Conservation (phyloP, 1,284 basidiomycete species). For the Ceratobasidium sp. region DNA sequence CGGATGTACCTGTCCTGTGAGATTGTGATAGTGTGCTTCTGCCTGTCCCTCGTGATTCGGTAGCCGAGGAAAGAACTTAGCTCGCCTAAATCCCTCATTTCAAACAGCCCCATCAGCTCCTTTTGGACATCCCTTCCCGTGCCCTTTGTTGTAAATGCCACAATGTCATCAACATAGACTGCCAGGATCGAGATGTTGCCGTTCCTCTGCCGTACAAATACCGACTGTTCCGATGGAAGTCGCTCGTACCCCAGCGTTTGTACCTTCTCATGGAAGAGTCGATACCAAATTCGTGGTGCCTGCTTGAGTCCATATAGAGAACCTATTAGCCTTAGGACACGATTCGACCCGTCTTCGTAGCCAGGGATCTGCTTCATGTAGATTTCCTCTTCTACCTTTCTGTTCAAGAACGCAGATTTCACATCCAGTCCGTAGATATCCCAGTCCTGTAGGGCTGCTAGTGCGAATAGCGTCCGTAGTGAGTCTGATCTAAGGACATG, state of each 20-base stretch:
- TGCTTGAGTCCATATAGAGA: slow-evolving; percentile 14
- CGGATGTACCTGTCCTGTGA: too few relatives aligned
- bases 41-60: too few relatives aligned
- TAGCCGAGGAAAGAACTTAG: too few relatives aligned
- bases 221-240: background rate
- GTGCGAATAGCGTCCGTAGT: background rate
- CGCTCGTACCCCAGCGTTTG: background rate
- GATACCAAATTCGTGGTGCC: background rate
- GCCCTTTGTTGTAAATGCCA: too few relatives aligned
- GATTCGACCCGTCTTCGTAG: slow-evolving; percentile 45
- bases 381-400: slow-evolving; percentile 51
- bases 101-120: background rate
- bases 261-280: slow-evolving; percentile 14
- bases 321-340: background rate
- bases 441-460: background rate
- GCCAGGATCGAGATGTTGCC: slow-evolving; percentile 7
- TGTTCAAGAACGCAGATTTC: slow-evolving; percentile 54
- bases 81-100: slow-evolving; percentile 41
- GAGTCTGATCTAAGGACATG: slow-evolving; percentile 43
- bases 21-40: too few relatives aligned
- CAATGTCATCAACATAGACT: slow-evolving; percentile 12
- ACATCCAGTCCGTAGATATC: slow-evolving; percentile 51
- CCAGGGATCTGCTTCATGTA: slow-evolving; percentile 51
- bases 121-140: background rate
- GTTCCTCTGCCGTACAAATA: slow-evolving; percentile 11